Conservation (phyloP, 345 rosid genomes). For the Heritiera fomes region DNA sequence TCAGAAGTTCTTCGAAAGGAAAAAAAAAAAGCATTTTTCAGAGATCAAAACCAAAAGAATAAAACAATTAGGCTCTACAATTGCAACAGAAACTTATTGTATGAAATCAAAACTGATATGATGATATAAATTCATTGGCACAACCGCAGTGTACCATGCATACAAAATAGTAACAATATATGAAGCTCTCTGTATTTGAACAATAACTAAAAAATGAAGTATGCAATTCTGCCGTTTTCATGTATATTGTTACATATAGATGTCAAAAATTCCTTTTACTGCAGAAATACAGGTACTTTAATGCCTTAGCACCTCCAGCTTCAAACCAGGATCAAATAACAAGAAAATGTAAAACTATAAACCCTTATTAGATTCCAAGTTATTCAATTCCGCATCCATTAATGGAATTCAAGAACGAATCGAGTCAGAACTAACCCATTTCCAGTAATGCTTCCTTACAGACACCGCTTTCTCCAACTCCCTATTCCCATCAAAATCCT, state of each 20-base stretch:
- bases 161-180: neutral
- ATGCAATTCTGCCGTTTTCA: neutral
- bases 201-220: neutral
- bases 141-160: neutral
- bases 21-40: neutral
- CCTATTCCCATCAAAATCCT: conserved; percentile 37
- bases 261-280: neutral
- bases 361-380: neutral
- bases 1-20: neutral
- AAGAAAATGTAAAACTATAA: neutral
- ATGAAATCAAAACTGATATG: neutral
- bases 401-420: conserved; percentile 32
- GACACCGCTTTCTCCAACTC: conserved; percentile 59
- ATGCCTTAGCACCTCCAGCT: neutral
- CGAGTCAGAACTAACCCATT: conserved; percentile 73
- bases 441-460: conserved; percentile 82
- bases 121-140: neutral
- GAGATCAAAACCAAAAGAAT: neutral
- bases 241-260: neutral
- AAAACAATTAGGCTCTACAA: neutral
- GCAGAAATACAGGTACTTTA: neutral
- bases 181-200: neutral
- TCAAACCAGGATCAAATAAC: neutral
- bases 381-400: neutral
- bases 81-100: neutral